Evolutionary conservation across 2,329 filamentous ascomycete genomes (phyloP), one percentile per base, ranked within the genome.

Genomic region (Colletotrichum sp.): DNA sequence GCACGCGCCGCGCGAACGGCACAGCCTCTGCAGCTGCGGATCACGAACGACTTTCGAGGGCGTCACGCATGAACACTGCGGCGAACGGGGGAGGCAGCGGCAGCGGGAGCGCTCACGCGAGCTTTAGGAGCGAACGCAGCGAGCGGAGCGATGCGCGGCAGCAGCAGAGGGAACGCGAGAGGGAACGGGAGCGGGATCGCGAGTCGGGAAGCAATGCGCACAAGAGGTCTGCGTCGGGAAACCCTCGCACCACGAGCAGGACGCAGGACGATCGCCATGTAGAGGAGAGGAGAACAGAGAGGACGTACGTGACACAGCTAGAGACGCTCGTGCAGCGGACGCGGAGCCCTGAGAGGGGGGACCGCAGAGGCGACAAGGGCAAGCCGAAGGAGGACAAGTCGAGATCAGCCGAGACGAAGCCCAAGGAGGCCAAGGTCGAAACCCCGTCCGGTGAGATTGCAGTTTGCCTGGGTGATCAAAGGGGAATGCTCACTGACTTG

Each of bases 251-350:
- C 5, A 82, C 84, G 22, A 89, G 86, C 81, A 87, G 88, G 78
- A 83, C 82, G 56, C 82, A 86, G 36, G 87, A 84, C 22, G 85
- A 86, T 74, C 79, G 85, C 22, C 81, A 83, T n/a, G 83, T 85
- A 73, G 89, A 91, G 77, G 89, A 91, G 81, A 85, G 91, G 77
- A 87, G 90, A 80, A 92, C 89, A 9, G 92, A 93, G 83, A 86
- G 80, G 81, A 88, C 80, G 81, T 91, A 83, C 70, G 88, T 93
- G 75, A 91, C 91, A 61, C 92, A 91, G 27, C 87, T 91, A 73
- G 93, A 95, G 80, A 91, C 91, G 70, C 82, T 93, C 71, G 88
- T 91, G 43, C 87, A 89, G 73, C 89, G 91, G 73, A 88, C 88
- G 9, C 89, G 88, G 80, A 94, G 93, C 79, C 89, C 93, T 2